phyloP scores from a whole-genome alignment of 345 rosid species.

The Citrus hindsii region DNA sequence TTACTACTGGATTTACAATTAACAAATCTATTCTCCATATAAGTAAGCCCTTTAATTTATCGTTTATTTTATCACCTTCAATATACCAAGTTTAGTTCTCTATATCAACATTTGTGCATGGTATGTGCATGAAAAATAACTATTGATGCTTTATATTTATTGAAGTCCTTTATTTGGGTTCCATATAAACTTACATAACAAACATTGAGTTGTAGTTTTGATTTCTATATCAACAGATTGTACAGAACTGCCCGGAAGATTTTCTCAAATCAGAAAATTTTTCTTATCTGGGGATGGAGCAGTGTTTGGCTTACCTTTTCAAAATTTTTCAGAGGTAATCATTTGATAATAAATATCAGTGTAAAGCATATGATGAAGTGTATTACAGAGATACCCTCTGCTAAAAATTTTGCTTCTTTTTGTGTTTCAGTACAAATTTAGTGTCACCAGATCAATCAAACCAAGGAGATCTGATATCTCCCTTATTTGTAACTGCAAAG shows the following conservation, averaged over 20 bases:
- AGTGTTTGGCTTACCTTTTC: conserved; percentile 70
- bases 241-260: conserved; percentile 68
- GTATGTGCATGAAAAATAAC: not conserved
- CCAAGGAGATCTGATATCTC: conserved; percentile 60
- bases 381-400: conserved; percentile 1
- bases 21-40: not conserved
- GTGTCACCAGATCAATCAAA: conserved; percentile 37
- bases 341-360: conserved; percentile 15
- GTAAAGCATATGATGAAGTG: conserved; percentile 16
- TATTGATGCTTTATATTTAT: not conserved
- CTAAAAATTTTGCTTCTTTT: conserved; percentile 22
- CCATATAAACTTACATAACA: not conserved
- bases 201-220: not conserved
- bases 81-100: not conserved
- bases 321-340: conserved; percentile 57
- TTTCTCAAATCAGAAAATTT: conserved; percentile 63
- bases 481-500: conserved; percentile 58
- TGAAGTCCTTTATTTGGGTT: not conserved
- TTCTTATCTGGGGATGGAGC: conserved; percentile 57
- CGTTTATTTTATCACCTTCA: not conserved
- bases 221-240: conserved; percentile 50
- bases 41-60: not conserved
- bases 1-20: not conserved
- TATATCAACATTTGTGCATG: not conserved
- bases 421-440: conserved; percentile 43